These are phyloP conservation scores for Phaseolus lunatus DNA, from an alignment of 306 rosid species.

Conservation along the genomic window DNA sequence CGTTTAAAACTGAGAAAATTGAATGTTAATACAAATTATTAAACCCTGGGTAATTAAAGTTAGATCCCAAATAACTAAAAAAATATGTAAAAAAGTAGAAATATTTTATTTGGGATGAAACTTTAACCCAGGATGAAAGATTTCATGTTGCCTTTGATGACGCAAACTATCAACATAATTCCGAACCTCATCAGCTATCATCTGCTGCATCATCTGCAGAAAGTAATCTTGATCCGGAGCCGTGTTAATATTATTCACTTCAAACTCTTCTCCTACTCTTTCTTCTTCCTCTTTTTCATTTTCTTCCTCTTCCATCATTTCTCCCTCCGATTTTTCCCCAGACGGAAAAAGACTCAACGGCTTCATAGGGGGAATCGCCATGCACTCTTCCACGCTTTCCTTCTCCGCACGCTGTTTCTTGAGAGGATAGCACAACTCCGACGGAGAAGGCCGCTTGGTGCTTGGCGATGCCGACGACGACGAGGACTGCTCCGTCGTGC, in stretches of 20 bases:
- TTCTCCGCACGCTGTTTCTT: constrained; percentile 54
- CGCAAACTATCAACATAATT: constrained; percentile 56
- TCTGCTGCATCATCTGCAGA: constrained; percentile 51
- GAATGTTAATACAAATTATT: too few relatives aligned
- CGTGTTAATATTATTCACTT: background rate
- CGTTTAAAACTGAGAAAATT: too few relatives aligned
- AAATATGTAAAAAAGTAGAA: too few relatives aligned
- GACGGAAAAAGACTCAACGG: constrained; percentile 63
- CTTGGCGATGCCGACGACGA: background rate
- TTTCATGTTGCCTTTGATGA: too few relatives aligned
- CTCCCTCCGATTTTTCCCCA: constrained; percentile 33
- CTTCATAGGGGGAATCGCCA: constrained; percentile 51
- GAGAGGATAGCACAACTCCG: constrained; percentile 2
- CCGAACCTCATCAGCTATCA: constrained; percentile 81
- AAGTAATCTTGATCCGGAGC: background rate
- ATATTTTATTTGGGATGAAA: too few relatives aligned
- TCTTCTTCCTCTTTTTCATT: background rate
- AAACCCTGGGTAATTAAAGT: too few relatives aligned
- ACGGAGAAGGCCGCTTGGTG: constrained; percentile 15
- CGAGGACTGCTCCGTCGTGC: constrained; percentile 11
- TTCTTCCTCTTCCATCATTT: background rate
- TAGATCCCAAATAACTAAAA: too few relatives aligned
- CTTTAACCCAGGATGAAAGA: too few relatives aligned
- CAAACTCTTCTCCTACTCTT: background rate
- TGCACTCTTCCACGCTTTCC: background rate